phyloP scores from a whole-genome alignment of 495 filamentous ascomycete species.

The Penicillium atrosanguineum region DNA sequence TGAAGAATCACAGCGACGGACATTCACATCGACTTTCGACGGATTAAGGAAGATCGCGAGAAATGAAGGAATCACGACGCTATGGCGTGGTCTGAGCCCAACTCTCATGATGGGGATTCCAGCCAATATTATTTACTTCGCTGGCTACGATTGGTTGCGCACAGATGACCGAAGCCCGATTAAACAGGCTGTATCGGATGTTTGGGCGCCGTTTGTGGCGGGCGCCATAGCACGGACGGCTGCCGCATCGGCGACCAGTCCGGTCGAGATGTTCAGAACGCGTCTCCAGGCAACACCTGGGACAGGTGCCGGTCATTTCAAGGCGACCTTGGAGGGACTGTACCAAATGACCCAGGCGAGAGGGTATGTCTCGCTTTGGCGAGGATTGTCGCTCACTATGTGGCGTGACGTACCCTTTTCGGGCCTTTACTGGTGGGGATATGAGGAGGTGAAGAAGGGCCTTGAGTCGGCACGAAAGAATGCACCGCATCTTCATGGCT shows the following conservation, averaged over 20 bases:
- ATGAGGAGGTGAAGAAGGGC: conserved; percentile 71
- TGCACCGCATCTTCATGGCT: conserved; percentile 15
- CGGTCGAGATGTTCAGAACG: conserved; percentile 93
- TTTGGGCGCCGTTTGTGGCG: conserved; percentile 74
- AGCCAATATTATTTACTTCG: conserved; percentile 97
- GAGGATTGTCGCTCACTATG: conserved; percentile 87
- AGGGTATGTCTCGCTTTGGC: conserved; percentile 83
- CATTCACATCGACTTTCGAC: conserved; percentile 88
- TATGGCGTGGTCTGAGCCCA: conserved; percentile 91
- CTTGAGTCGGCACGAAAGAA: conserved; percentile 63
- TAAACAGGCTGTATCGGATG: conserved; percentile 53
- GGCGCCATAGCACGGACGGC: conserved; percentile 73
- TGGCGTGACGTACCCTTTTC: conserved; percentile 98
- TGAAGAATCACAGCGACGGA: conserved; percentile 76
- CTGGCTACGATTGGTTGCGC: conserved; percentile 95
- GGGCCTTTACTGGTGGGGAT: conserved; percentile 96
- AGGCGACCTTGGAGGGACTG: conserved; percentile 70
- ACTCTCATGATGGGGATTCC: conserved; percentile 94
- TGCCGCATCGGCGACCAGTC: conserved; percentile 80
- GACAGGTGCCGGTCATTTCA: conserved; percentile 59
- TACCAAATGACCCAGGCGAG: conserved; percentile 71
- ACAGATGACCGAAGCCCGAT: conserved; percentile 68
- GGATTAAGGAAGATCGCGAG: conserved; percentile 94
- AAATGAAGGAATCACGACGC: conserved; percentile 80
- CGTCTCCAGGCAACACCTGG: conserved; percentile 75